Base-by-base conservation (phyloP, 768 basidiomycete species). In the Rhodosporidiobolus odoratus region DNA sequence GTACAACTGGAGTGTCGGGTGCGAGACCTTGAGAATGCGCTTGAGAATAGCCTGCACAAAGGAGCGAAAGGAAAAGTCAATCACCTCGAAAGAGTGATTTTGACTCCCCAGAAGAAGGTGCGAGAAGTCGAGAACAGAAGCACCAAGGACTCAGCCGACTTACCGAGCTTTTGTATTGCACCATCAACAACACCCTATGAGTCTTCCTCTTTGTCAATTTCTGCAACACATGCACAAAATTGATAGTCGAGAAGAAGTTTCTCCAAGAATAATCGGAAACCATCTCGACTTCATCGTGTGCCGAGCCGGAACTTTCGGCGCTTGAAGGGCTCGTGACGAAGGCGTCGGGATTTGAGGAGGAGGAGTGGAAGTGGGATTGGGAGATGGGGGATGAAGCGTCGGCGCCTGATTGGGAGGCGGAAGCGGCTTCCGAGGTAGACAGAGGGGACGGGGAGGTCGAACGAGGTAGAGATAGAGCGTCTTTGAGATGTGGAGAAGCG, bases 101-200 rank as follows among this genome's bases (percentile, higher is more conserved):
- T 13, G 32, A 4, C 59, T 27, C n/a, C 21, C 37, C 8, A 13
- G 16, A 34, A 50, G 40, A 48, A 13, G 1, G 15, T 12, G 1
- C 2, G 2, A 1, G 19, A 27, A 34, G 0, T 34, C 47, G 52
- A 66, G 64, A 47, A 38, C 19, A 37, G 8, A 38, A 13, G 56
- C 13, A n/a, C 27, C n/a, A 48, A n/a, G n/a, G 27, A 61, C 59
- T 37, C 32, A 13, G 27, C 32, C 34, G 23, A 80, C 88, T 77
- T 74, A 96, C 94, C 41, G 94, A 95, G 78, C 92, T 94, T 83
- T 98, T 99, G 83, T 98, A 97, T 77, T 96, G 93, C 13, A 94
- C 91, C 60, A 99, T 84, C 86, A 98, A 90, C 83, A 90, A 88
- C 68, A 98, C 96, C 32, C 96, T 85, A 79, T 97, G 92, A 3